Conservation (phyloP, 1,139 yeast species). For the Suzukiozyma palmioleophila region DNA sequence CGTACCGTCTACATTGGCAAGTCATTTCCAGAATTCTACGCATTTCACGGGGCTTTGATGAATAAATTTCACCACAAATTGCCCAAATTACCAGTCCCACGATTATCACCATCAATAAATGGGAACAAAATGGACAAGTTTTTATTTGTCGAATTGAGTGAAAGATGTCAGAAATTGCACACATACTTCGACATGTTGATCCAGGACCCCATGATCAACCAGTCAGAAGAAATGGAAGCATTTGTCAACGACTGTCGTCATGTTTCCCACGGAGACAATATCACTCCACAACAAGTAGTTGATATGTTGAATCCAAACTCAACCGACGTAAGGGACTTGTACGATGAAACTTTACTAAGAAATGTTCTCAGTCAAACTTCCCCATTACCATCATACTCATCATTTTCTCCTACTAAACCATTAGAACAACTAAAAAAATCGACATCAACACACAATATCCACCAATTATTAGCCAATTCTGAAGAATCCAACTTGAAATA, state of each 20-base stretch:
- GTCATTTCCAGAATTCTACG: constrained; percentile 33
- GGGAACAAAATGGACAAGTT: constrained; percentile 13
- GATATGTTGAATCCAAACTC: constrained; percentile 20
- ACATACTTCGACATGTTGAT: constrained; percentile 28
- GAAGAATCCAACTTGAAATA: not conserved
- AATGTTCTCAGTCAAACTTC: constrained; percentile 3
- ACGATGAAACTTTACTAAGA: constrained; percentile 2
- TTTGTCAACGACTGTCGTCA: constrained; percentile 13
- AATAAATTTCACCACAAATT: constrained; percentile 12
- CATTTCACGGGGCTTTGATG: constrained; percentile 24
- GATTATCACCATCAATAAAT: constrained; percentile 10
- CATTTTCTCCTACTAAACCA: constrained; percentile 27
- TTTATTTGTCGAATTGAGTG: constrained; percentile 17
- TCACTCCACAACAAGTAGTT: constrained; percentile 16
- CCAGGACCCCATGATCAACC: constrained; percentile 11
- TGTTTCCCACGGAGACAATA: constrained; percentile 7
- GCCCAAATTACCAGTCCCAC: constrained; percentile 39
- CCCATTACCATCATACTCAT: constrained; percentile 8
- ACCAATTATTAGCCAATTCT: not conserved
- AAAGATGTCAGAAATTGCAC: constrained; percentile 32
- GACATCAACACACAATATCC: not conserved
- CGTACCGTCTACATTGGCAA: constrained; percentile 24
- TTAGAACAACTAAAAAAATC: constrained; percentile 16
- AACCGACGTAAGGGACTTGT: constrained; percentile 13
- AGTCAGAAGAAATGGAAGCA: constrained; percentile 13